Evolutionary conservation across 768 basidiomycete species (phyloP).

Genomic region (Termitomyces bulborhizus): DNA sequence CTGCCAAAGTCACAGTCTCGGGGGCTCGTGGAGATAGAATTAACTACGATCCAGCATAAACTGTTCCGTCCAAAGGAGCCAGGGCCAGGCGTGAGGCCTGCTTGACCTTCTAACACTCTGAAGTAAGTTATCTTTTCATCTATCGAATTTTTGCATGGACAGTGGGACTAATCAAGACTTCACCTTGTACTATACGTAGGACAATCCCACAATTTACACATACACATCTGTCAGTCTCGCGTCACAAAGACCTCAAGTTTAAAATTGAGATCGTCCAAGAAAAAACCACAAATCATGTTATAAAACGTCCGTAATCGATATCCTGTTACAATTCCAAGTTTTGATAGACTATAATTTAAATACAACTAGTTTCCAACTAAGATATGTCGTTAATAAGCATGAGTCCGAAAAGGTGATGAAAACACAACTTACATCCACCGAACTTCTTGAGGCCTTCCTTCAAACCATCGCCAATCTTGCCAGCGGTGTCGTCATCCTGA

Average conservation of each 20-base stretch:
- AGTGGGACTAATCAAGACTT: no score
- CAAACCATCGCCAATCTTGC: conserved; percentile 31
- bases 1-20: neutral
- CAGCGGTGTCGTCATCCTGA: conserved; percentile 30
- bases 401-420: neutral
- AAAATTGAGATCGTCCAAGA: no score
- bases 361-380: neutral
- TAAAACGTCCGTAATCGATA: neutral
- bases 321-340: neutral
- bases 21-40: neutral
- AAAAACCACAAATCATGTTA: neutral
- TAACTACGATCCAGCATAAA: no score
- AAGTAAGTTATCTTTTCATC: no score
- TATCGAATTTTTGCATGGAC: no score
- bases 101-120: no score
- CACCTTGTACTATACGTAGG: no score
- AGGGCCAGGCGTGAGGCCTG: no score
- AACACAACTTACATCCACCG: conserved; percentile 18
- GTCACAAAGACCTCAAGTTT: no score
- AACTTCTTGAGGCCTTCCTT: conserved; percentile 31
- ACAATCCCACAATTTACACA: no score
- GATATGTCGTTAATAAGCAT: neutral
- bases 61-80: no score
- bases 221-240: no score
- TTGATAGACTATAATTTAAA: neutral